Evolutionary conservation across 305 asterid species (phyloP), one percentile per base, ranked within the genome.

Genomic region (Coffea humblotiana): DNA sequence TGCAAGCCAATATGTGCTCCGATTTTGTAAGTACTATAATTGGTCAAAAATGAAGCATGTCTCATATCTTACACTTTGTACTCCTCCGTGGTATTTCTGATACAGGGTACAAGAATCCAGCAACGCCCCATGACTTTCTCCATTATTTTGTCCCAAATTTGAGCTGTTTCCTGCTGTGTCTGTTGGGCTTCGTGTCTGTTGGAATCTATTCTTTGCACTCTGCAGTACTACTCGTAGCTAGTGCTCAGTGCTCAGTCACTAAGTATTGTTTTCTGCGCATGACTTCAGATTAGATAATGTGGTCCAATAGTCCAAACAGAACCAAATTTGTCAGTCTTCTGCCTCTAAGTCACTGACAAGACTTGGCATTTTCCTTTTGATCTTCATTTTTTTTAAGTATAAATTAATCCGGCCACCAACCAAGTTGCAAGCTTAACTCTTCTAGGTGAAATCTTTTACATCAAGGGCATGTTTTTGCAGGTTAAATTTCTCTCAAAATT

Each of bases 181-280:
- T 75, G 67, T 81, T 58, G 83, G 69, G 47, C n/a, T 77, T 64
- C 76, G 85, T 74, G 86, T 78, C 80, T 81, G 37, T 47, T 47
- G 80, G 85, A 83, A 87, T 84, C 82, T 83, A 74, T 27, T 71
- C 85, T 61, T 65, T 73, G 4, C 56, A 13, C 3, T 54, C 15
- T 7, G 4, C 47, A 70, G 35, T 79, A 71, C 52, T 49, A 3
- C 43, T 8, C 3, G 52, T 49, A 49, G 52, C 52, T 49, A 11
- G 65, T 66, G 80, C 81, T 64, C 79, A 5, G 43, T 76, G 60
- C 14, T 64, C 54, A 78, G 64, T 73, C 69, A 61, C 58, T 23
- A 49, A 40, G 81, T 79, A 78, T 86, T 81, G 85, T 82, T 85
- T 86, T 88, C 84, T 61, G 83, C 80, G 90, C 89, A 90, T 82